Conservation (phyloP, 148 eudicot species). For the Euryodendron excelsum region DNA sequence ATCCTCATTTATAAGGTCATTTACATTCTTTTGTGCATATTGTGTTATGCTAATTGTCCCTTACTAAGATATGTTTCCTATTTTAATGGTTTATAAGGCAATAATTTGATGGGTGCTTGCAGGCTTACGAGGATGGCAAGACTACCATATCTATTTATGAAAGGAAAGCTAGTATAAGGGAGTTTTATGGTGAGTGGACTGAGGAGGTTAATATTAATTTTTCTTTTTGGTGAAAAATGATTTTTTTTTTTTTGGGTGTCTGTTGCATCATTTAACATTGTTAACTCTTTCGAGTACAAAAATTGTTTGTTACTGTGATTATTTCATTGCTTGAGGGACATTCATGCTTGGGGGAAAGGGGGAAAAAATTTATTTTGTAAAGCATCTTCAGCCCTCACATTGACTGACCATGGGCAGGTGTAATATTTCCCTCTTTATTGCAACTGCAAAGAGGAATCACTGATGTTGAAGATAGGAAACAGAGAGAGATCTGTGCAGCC, state of each 20-base stretch:
- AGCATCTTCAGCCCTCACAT: conserved; percentile 6
- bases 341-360: not conserved
- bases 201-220: not conserved
- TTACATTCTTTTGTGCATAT: not conserved
- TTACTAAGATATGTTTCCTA: not conserved
- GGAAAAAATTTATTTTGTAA: not conserved
- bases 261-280: not conserved
- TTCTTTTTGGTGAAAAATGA: not conserved
- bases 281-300: not conserved
- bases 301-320: not conserved
- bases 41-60: not conserved
- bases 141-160: conserved; percentile 69
- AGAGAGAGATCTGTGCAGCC: conserved; percentile 54
- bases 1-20: conserved; percentile 67
- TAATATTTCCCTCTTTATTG: conserved; percentile 83
- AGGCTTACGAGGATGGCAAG: conserved; percentile 78
- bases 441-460: conserved; percentile 85
- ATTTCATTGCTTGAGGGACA: too few relatives aligned
- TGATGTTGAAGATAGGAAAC: conserved; percentile 76
- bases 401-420: conserved; percentile 32
- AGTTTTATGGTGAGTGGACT: conserved; percentile 73
- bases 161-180: conserved; percentile 71
- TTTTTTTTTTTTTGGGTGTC: too few relatives aligned
- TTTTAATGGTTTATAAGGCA: not conserved
- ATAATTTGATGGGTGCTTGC: conserved; percentile 31